Evolutionary conservation across 257 asterid genomes (phyloP), one percentile per base, ranked within the genome.

Genomic region (Lavandula angustifolia): DNA sequence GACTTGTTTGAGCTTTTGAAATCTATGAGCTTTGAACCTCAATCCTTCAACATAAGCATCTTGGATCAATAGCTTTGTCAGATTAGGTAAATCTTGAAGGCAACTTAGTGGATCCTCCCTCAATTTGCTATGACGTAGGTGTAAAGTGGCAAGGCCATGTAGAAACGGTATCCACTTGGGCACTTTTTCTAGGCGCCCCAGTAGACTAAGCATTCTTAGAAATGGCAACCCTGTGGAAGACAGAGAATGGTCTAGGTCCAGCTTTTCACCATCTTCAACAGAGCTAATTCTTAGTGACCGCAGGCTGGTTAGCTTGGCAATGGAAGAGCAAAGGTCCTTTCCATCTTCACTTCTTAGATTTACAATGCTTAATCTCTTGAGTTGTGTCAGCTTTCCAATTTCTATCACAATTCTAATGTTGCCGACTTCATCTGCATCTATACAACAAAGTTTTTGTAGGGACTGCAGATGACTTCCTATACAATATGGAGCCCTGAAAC

Each of bases 261-360:
- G 9, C 11, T 12, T 35, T 66, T 60, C 77, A 9, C 27, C 49
- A 13, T 47, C 51, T n/a, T 29, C n/a, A 0, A 34, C 4, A n/a
- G 73, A 11, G 6, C 0, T 0, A 52, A 79, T 12, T 10, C 0
- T 0, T 29, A 79, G 7, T 0, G 34, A 3, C 0, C 46, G 74
- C 1, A 69, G 59, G 13, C 12, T 17, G 9, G 52, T 34, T 12
- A 68, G 55, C 42, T 68, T 68, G 37, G 48, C 52, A 3, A 79
- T 61, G 34, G 84, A 76, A 17, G 53, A 47, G 40, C 76, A 79
- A 9, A 79, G 67, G 0, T 69, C 79, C 64, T 5, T 54, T 12
- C 79, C 77, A 47, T 79, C 79, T 66, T 56, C 73, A 14, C 68
- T 73, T 69, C 64, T 72, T 2, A 79, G 6, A 14, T 69, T 75